Evolutionary conservation across 768 basidiomycete genomes (phyloP), one percentile per base, ranked within the genome.

Genomic region (Calocybe indica): DNA sequence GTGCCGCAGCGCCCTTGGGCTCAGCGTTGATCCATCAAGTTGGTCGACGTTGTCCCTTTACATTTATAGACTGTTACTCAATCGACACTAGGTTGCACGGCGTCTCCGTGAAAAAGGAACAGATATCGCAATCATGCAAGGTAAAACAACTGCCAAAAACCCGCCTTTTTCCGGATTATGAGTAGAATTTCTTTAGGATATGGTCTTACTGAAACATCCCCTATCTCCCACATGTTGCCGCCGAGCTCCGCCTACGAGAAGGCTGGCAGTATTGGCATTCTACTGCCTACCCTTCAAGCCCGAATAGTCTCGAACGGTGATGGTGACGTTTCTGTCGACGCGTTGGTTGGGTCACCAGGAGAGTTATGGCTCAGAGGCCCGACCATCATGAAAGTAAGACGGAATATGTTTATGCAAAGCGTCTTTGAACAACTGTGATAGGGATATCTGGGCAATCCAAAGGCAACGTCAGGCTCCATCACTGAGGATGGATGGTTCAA

Each of bases 1-100:
- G 80, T 5, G 92, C 88, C 2, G 92, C 91, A 0, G 92, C 92
- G 1, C 92, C 92, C 0, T 65, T 93, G 2, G 83, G 85, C 0
- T 22, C 22, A 22, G 22, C 22, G 22, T 4, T 22, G 22, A 22
- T 22, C 4, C 22, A 22, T 22, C 22, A 22, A 4, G 22, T 22
- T 22, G 4, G 22, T 22, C 22, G 22, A 22, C 22, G 22, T 22
- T 22, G 22, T 22, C 22, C 22, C 4, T 22, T 22, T 22, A 22
- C 4, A 22, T 22, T 2, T 4, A 22, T 22, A 4, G 22, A 22
- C 22, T 22, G 4, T 22, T 4, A 22, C 22, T 22, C 22, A 22
- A 4, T 22, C 22, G 4, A 22, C 22, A 22, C 22, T 22, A 22
- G 22, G 22, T 22, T 22, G 22, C 22, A 4, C 22, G 22, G 4